Percentiles rank a stretch among this genome's conserved stretches.
Evolutionary conservation across 495 filamentous ascomycete species (phyloP).

Genomic region (Penicillium paxilli): DNA sequence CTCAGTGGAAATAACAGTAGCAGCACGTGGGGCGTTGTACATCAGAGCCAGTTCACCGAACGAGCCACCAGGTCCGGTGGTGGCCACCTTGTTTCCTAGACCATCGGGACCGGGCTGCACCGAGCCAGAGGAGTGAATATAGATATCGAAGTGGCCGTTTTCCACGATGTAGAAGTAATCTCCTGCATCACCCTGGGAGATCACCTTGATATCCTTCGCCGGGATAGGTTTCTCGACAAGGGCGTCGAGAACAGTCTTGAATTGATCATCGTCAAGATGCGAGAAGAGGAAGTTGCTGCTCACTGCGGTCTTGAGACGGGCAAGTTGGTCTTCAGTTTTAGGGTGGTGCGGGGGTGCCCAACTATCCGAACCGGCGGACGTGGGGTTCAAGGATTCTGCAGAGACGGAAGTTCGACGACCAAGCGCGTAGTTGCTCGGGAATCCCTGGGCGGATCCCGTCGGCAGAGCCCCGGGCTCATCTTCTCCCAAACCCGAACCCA

Average conservation of each 20-base stretch:
- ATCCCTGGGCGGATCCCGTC: conserved; percentile 54
- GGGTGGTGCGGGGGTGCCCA: conserved; percentile 85
- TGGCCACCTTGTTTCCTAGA: conserved; percentile 80
- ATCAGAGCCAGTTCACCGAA: conserved; percentile 97
- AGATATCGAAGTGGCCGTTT: conserved; percentile 84
- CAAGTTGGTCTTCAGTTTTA: conserved; percentile 79
- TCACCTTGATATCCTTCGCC: conserved; percentile 93
- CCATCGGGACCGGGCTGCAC: conserved; percentile 82
- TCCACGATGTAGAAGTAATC: conserved; percentile 99
- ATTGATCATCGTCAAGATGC: conserved; percentile 91
- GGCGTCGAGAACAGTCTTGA: conserved; percentile 81
- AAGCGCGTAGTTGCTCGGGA: conserved; percentile 92
- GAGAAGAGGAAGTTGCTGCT: conserved; percentile 91
- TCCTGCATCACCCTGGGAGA: conserved; percentile 91
- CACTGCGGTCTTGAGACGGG: conserved; percentile 78
- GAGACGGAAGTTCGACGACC: conserved; percentile 93
- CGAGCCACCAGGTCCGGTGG: conserved; percentile 84
- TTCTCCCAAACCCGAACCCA: conserved; percentile 19
- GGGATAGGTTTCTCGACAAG: conserved; percentile 94
- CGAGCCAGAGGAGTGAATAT: conserved; percentile 78
- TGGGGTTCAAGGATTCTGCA: conserved; percentile 91
- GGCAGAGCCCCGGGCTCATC: conserved; percentile 34
- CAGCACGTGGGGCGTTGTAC: conserved; percentile 98
- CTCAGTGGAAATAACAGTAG: conserved; percentile 86
- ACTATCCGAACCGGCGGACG: conserved; percentile 76